A percentile compares a stretch with the other conserved stretches of the same genome.
Conservation (phyloP, 2,329 filamentous ascomycete species). For the Geosmithia putterillii region DNA sequence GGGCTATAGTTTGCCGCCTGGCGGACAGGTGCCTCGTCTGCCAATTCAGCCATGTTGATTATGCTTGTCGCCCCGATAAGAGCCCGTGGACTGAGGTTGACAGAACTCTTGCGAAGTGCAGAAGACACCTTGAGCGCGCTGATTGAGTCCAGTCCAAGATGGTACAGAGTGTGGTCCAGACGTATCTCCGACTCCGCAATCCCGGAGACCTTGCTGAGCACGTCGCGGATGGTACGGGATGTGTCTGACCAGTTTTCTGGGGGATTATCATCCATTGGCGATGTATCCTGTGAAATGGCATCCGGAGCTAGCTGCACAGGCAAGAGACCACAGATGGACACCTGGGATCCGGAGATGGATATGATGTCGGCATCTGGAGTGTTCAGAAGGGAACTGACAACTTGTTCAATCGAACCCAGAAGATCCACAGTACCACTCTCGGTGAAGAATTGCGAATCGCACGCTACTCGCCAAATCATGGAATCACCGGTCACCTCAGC, state of each 20-base stretch:
- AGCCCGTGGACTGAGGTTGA: slow-evolving; percentile 57
- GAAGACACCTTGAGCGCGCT: slow-evolving; percentile 75
- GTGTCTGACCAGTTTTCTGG: slow-evolving; percentile 17
- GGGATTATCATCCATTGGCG: neutral
- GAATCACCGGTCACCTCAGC: slow-evolving; percentile 48
- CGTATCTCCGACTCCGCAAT: slow-evolving; percentile 45
- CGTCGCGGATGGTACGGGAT: slow-evolving; percentile 27
- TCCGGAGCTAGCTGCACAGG: slow-evolving; percentile 5
- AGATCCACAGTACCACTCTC: slow-evolving; percentile 32
- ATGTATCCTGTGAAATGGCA: neutral
- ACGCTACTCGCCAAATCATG: slow-evolving; percentile 62
- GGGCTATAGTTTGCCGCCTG: neutral
- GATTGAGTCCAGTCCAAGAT: slow-evolving; percentile 84
- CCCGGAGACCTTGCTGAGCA: slow-evolving; percentile 47
- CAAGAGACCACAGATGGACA: slow-evolving; percentile 55
- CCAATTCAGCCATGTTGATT: slow-evolving; percentile 40
- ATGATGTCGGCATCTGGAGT: slow-evolving; percentile 38
- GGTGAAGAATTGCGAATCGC: slow-evolving; percentile 44
- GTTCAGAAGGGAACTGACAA: slow-evolving; percentile 43
- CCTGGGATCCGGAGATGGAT: slow-evolving; percentile 32
- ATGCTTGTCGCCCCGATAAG: slow-evolving; percentile 58
- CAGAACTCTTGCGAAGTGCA: slow-evolving; percentile 49
- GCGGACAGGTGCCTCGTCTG: neutral
- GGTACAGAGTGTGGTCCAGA: slow-evolving; percentile 57
- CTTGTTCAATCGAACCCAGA: slow-evolving; percentile 44